phyloP scores from a whole-genome alignment of 2,329 filamentous ascomycete genomes.

The Monosporascus sp. region DNA sequence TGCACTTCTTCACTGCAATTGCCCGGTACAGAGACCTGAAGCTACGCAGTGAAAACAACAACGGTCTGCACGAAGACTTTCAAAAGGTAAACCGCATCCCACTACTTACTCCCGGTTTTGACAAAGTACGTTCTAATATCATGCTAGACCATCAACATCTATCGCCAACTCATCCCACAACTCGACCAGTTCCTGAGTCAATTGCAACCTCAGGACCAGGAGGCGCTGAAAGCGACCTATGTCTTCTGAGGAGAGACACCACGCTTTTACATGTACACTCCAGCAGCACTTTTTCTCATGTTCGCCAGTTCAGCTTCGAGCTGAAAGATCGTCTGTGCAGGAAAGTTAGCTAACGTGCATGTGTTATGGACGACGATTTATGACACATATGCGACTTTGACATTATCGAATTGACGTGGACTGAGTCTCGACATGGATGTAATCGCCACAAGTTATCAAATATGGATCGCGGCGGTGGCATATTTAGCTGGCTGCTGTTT shows the following conservation, averaged over 20 bases:
- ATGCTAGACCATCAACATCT: slow-evolving; percentile 29
- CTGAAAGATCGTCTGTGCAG: background rate
- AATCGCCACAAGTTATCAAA: background rate
- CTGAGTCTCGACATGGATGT: background rate
- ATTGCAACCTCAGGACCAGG: slow-evolving; percentile 30
- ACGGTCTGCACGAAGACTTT: slow-evolving; percentile 66
- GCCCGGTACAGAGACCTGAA: slow-evolving; percentile 67
- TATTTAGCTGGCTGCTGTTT: background rate
- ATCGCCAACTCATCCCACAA: slow-evolving; percentile 40
- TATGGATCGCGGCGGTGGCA: background rate
- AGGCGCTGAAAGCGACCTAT: slow-evolving; percentile 36
- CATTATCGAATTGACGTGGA: background rate
- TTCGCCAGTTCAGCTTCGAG: background rate
- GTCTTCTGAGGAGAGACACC: slow-evolving; percentile 23
- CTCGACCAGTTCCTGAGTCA: slow-evolving; percentile 39
- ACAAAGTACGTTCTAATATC: slow-evolving; percentile 1
- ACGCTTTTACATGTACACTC: background rate
- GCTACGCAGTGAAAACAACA: slow-evolving; percentile 54
- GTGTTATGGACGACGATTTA: background rate
- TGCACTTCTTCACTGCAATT: slow-evolving; percentile 79
- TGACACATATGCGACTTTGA: background rate
- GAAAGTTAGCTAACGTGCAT: background rate
- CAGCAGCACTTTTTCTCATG: background rate
- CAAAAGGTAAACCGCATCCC: slow-evolving; percentile 57
- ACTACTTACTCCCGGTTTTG: background rate